Percentiles rank a stretch among this genome's conserved stretches.
These are phyloP conservation scores for Zoysia pacifica DNA, from an alignment of 176 grass and related monocot genomes.

Conservation along the genomic window DNA sequence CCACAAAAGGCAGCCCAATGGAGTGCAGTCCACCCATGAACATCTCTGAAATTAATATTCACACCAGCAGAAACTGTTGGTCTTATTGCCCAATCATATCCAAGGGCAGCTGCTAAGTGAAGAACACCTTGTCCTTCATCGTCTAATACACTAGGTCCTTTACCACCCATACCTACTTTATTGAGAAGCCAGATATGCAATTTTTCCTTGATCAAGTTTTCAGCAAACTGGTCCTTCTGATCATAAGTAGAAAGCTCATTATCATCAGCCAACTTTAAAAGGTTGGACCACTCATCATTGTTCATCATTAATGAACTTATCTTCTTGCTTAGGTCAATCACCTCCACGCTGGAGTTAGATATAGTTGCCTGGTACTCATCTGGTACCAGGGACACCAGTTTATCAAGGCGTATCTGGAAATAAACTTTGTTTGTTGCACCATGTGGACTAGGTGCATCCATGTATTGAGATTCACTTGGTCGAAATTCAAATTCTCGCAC, in stretches of 20 bases:
- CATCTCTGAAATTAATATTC: conserved; percentile 87
- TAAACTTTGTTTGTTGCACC: conserved; percentile 60
- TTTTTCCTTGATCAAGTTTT: conserved; percentile 75
- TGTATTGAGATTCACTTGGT: conserved; percentile 48
- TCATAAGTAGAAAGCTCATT: conserved; percentile 43
- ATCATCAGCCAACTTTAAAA: conserved; percentile 66
- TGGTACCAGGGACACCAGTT: conserved; percentile 58
- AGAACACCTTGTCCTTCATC: conserved; percentile 83
- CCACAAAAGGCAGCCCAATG: conserved; percentile 92
- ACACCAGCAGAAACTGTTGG: conserved; percentile 67
- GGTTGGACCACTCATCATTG: conserved; percentile 73
- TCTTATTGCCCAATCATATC: conserved; percentile 82
- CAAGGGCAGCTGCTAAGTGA: conserved; percentile 78
- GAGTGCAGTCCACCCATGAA: conserved; percentile 77
- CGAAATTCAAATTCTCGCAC: conserved; percentile 89
- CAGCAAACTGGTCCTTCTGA: conserved; percentile 60
- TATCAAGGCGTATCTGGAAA: conserved; percentile 76
- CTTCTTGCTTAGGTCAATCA: conserved; percentile 69
- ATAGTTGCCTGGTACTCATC: conserved; percentile 56
- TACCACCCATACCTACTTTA: conserved; percentile 71
- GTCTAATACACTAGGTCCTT: conserved; percentile 70
- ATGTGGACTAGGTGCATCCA: conserved; percentile 63
- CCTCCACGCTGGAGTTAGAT: conserved; percentile 44
- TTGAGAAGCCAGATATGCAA: conserved; percentile 77
- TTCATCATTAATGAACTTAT: conserved; percentile 57